Base-by-base conservation (phyloP, 768 basidiomycete species). In the Asterophora lycoperdoides region DNA sequence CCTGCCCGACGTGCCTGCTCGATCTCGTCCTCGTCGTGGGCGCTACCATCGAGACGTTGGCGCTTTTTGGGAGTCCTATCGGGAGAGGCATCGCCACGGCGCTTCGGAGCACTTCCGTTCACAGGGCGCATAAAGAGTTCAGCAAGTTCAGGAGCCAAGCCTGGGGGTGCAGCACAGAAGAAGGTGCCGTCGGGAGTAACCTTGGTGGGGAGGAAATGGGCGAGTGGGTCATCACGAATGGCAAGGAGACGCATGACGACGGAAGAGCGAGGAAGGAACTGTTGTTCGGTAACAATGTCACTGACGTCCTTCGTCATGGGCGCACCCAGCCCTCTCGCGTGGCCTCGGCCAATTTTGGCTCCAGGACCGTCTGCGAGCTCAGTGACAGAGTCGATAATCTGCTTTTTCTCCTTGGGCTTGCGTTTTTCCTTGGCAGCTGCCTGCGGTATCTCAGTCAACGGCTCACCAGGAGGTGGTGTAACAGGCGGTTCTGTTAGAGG, bases 341-440 rank as follows among this genome's bases (percentile, higher is more conserved):
- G 74, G n/a, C 81, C 77, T 39, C 84, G 78, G 35, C 81, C 77
- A 43, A 72, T 64, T 52, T 74, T 71, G 5, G 71, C 70, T 19
- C 80, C 77, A 19, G 77, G 78, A 2, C 82, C 81, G 49, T 82
- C 81, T 36, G 78, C 75, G 37, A 93, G 78, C 65, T 97, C 93
- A 6, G 88, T 93, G 37, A 91, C 80, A n/a, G 80, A 77, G 64
- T 97, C 94, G 47, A 95, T 87, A 38, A 93, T 89, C 56, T 89
- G 86, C 66, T 87, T 94, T 75, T 85, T 90, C 60, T 86, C 84
- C 55, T 79, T 82, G 30, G 65, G 55, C 65, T 83, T 78, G 57
- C 78, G 71, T 70, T 78, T 72, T 60, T 59, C 62, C 50, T 73
- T 74, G 30, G 59, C 42, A 33, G 56, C 54, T 43, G 72, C 74